Base-by-base conservation (phyloP, 2,329 filamentous ascomycete genomes). In the Apiospora hydei region DNA sequence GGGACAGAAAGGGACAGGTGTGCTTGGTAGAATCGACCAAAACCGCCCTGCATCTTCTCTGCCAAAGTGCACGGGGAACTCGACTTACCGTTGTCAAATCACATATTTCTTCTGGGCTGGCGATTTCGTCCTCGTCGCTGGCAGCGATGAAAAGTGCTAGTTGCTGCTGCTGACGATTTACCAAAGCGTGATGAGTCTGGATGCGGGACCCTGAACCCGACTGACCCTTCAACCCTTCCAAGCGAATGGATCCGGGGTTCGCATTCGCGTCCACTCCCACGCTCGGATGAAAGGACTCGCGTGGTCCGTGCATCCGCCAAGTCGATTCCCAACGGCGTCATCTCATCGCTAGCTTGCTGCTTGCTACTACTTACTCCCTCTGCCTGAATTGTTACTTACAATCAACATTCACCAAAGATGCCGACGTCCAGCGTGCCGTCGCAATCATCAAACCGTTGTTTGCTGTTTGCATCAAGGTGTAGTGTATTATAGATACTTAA, bases 211-310 rank as follows among this genome's bases (percentile, higher is more conserved):
- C 51, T 57, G 38, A 57, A 21, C 51, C 51, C 51, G 30, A 61
- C 51, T 18, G 53, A 61, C 53, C 30, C 53, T 61, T 61, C 53
- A 30, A 61, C 53, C 30, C 53, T 61, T 61, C 53, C 53, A 61
- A 61, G 53, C 53, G 53, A 61, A 61, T 61, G 57, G 57, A n/a
- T 64, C 57, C 57, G 57, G 57, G 57, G 57, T 64, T 64, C n/a
- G 41, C 51, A 24, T 26, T 53, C 24, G 24, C 49, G 46, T 18
- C 51, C 51, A 53, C 47, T 5, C 24, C 24, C 49, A 53, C 21
- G 57, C 41, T 64, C 57, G 57, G 57, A 64, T 64, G 30, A 64
- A 64, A 41, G 57, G 57, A 64, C 53, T 38, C 57, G 13, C 30
- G 53, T 64, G 57, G 57, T 64, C 57, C 30, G 57, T 64, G 57